Percentiles rank a stretch among this genome's conserved stretches.
Evolutionary conservation across 2,329 filamentous ascomycete species (phyloP).

Genomic region (Leptographium galeiforme): DNA sequence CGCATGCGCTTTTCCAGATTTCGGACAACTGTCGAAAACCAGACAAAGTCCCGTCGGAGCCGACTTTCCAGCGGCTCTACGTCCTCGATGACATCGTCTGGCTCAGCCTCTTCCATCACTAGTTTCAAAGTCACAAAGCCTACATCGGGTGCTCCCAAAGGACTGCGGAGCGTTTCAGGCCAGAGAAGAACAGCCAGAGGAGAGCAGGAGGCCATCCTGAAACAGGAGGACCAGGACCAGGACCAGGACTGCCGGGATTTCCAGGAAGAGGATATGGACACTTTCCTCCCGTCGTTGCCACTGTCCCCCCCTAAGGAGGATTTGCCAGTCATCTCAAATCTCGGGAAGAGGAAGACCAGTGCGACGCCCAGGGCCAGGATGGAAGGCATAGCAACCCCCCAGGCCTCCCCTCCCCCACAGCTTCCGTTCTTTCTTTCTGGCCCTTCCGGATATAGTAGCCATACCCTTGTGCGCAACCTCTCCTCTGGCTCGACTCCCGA

Average conservation of each 20-base stretch:
- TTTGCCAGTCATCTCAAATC: background rate
- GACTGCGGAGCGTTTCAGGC: background rate
- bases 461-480: slow-evolving; percentile 4
- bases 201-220: background rate
- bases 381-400: background rate
- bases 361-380: background rate
- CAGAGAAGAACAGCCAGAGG: background rate
- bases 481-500: slow-evolving; percentile 9
- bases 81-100: background rate
- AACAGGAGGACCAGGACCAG: background rate
- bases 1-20: slow-evolving; percentile 47
- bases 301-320: background rate
- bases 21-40: slow-evolving; percentile 24
- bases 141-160: slow-evolving; percentile 22
- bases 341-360: background rate
- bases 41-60: background rate
- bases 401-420: background rate
- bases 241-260: background rate
- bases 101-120: slow-evolving; percentile 12
- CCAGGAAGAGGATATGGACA: background rate
- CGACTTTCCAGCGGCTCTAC: background rate
- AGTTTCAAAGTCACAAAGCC: slow-evolving; percentile 34
- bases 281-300: background rate
- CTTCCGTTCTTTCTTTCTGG: slow-evolving; percentile 9
- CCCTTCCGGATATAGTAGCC: slow-evolving; percentile 14